phyloP scores from a whole-genome alignment of 148 eudicot species.

The Cornus kousa region DNA sequence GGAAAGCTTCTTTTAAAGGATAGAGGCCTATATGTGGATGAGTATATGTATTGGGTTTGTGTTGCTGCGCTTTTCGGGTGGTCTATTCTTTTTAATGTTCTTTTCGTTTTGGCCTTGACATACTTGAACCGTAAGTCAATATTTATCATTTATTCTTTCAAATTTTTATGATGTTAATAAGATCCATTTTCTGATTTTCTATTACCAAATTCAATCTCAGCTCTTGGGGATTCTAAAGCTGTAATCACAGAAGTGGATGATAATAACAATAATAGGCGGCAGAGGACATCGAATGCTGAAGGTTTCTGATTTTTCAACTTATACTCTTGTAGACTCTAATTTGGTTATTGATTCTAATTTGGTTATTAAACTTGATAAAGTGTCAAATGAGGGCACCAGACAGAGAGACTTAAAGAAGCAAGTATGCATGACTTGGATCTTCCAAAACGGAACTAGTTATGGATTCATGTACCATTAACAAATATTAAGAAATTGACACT shows the following conservation, averaged over 20 bases:
- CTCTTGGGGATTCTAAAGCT: conserved; percentile 33
- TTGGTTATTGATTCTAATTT: not conserved
- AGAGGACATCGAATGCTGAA: conserved; percentile 1
- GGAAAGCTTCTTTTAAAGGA: conserved; percentile 34
- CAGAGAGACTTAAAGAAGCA: no score
- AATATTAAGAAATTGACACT: not conserved
- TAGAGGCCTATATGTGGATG: conserved; percentile 27
- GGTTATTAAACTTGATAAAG: not conserved
- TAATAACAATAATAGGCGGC: conserved; percentile 4
- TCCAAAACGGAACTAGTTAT: not conserved
- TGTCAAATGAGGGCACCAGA: no score
- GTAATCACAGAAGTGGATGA: conserved; percentile 20
- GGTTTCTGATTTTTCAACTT: conserved; percentile 8
- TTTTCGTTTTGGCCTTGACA: conserved; percentile 27
- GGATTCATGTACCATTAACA: not conserved
- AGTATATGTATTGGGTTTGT: conserved; percentile 36
- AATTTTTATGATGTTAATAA: not conserved
- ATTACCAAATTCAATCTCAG: conserved; percentile 12
- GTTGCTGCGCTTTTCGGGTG: conserved; percentile 25
- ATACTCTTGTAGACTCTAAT: not conserved
- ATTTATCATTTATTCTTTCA: not conserved
- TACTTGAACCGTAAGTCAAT: conserved; percentile 29
- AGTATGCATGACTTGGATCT: not conserved
- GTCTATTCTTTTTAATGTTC: conserved; percentile 28
- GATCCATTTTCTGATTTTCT: not conserved